These are phyloP conservation scores for Xanthoparmelia taractica DNA, from an alignment of 495 filamentous ascomycete genomes.

Conservation along the genomic window DNA sequence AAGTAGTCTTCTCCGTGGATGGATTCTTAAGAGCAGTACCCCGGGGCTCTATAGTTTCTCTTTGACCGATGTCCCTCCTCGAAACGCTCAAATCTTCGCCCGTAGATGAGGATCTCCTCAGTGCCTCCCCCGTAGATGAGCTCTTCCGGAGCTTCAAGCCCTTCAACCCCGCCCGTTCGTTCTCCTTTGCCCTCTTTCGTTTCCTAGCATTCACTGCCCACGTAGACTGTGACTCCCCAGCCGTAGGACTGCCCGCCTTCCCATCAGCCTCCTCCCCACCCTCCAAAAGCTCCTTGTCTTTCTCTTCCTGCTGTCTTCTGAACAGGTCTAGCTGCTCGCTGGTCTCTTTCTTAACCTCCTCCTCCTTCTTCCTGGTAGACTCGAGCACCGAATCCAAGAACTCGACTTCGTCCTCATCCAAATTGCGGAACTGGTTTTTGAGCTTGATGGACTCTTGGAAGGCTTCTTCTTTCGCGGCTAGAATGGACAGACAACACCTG, in stretches of 20 bases:
- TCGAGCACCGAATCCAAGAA: slow-evolving; percentile 76
- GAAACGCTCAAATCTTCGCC: slow-evolving; percentile 15
- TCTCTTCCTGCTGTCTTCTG: slow-evolving; percentile 58
- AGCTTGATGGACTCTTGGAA: slow-evolving; percentile 85
- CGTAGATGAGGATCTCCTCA: slow-evolving; percentile 13
- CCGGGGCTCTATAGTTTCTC: neutral
- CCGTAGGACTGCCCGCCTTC: slow-evolving; percentile 25
- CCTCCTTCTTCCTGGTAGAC: slow-evolving; percentile 62
- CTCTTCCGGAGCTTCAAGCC: slow-evolving; percentile 54
- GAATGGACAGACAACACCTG: slow-evolving; percentile 33
- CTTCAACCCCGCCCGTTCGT: slow-evolving; percentile 37
- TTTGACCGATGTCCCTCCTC: neutral
- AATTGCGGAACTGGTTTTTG: slow-evolving; percentile 86
- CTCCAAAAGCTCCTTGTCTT: slow-evolving; percentile 45
- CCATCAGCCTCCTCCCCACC: slow-evolving; percentile 28
- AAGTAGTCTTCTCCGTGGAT: neutral
- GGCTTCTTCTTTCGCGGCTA: slow-evolving; percentile 90
- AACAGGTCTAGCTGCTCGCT: slow-evolving; percentile 65
- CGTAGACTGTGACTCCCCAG: slow-evolving; percentile 43
- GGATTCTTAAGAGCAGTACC: neutral
- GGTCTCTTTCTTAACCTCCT: slow-evolving; percentile 63
- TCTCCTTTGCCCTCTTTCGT: slow-evolving; percentile 51
- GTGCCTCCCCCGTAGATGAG: slow-evolving; percentile 27
- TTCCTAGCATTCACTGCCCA: slow-evolving; percentile 52
- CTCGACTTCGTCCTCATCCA: slow-evolving; percentile 91